These are phyloP conservation scores for Endoconidiophora polonica DNA, from an alignment of 2,329 filamentous ascomycete species.

Conservation along the genomic window DNA sequence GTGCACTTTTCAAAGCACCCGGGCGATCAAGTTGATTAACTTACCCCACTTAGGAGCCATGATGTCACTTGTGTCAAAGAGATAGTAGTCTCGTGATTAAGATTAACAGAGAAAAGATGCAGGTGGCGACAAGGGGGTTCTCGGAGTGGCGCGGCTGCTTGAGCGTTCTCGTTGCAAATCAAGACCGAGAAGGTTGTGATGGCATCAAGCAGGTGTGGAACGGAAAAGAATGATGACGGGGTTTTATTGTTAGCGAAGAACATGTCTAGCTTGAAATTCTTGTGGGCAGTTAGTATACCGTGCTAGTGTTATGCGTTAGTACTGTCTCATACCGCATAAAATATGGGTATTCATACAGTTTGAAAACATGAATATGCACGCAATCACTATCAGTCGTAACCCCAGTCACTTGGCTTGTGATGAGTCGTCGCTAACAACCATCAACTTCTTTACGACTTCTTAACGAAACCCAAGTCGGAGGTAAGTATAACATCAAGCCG, in stretches of 20 bases:
- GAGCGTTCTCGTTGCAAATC: neutral
- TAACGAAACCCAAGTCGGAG: too few relatives aligned
- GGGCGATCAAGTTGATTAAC: slow-evolving; percentile 14
- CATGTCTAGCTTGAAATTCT: slow-evolving; percentile 3
- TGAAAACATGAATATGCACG: too few relatives aligned
- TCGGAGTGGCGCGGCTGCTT: neutral
- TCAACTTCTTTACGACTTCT: too few relatives aligned
- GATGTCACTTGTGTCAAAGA: slow-evolving; percentile 18
- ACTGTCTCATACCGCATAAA: neutral
- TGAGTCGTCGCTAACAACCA: too few relatives aligned
- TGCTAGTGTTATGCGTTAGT: neutral
- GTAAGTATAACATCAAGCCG: too few relatives aligned
- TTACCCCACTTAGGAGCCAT: slow-evolving; percentile 30
- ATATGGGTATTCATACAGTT: too few relatives aligned
- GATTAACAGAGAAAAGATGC: neutral
- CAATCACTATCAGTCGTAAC: too few relatives aligned
- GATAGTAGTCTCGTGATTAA: neutral
- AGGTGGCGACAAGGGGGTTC: neutral
- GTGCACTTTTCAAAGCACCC: slow-evolving; percentile 6
- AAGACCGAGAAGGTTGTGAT: neutral
- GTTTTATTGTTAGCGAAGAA: neutral
- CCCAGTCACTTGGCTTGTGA: too few relatives aligned
- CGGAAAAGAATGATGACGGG: neutral
- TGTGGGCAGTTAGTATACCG: slow-evolving; percentile 1
- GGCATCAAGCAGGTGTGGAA: neutral